Base-by-base conservation (phyloP, 495 filamentous ascomycete genomes). In the Penicillium cataractarum region DNA sequence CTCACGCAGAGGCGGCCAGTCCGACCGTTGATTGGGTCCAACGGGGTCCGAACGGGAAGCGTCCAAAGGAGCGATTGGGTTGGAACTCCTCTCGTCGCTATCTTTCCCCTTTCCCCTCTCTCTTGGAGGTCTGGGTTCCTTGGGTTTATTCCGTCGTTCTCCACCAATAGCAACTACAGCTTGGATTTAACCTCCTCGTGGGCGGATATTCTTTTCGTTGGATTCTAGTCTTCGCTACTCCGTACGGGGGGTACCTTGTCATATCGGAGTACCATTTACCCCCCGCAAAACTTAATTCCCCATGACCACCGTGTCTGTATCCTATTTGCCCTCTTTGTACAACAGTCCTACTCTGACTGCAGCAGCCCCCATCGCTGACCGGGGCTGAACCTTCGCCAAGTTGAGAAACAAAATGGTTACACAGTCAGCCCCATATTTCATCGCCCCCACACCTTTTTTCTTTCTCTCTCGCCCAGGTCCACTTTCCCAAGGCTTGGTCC, bases 1-100 rank as follows among this genome's bases (percentile, higher is more conserved):
- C 54, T 62, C 60, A 62, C 61, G 55, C 19, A 39, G 53, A 31
- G 40, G 50, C 26, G 44, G 32, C 51, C 17, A 32, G 26, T 4
- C 26, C 6, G 49, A 27, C 24, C 21, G 49, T 17, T 32, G 26
- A 32, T 52, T 52, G 42, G 26, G 24, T 52, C 49, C 29, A 27
- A 31, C 26, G 13, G 26, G n/a, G 49, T 12, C 49, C n/a, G 26
- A 52, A 29, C 29, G 49, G 26, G 35, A 5, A 39, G 13, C 5
- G 46, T 27, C 24, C 4, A 17, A 8, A 29, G 15, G 21, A 50
- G 46, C 46, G 46, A 50, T 50, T 50, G 46, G 46, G 46, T 50
- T 50, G 12, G 46, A 50, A 9, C 15, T n/a, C 21, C 13, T 12
- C 5, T 27, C 13, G 35, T 29, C 17, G 35, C 13, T 42, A n/a